These are phyloP conservation scores for Copromyces sp. DNA, from an alignment of 495 filamentous ascomycete genomes.

Conservation along the genomic window DNA sequence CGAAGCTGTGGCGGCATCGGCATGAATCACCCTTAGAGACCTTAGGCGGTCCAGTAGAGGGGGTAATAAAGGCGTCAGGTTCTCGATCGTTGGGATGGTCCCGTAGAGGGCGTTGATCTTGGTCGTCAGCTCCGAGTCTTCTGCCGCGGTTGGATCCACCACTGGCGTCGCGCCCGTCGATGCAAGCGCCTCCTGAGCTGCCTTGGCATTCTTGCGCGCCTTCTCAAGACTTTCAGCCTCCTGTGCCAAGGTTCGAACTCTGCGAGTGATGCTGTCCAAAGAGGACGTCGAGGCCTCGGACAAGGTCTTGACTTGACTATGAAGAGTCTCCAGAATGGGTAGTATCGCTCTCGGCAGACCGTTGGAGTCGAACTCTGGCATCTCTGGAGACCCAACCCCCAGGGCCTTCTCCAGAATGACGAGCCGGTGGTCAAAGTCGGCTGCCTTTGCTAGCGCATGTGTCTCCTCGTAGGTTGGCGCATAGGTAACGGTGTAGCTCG, in stretches of 20 bases:
- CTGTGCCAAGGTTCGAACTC: constrained; percentile 62
- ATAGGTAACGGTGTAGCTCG: constrained; percentile 46
- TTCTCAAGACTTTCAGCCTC: constrained; percentile 73
- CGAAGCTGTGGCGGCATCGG: constrained; percentile 77
- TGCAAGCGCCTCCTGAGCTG: constrained; percentile 48
- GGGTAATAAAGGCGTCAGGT: constrained; percentile 72
- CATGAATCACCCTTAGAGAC: constrained; percentile 74
- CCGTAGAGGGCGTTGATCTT: constrained; percentile 92
- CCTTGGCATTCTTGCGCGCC: constrained; percentile 60
- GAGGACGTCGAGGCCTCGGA: constrained; percentile 52
- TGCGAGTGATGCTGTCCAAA: constrained; percentile 63
- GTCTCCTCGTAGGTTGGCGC: constrained; percentile 48
- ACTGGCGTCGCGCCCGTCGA: constrained; percentile 31
- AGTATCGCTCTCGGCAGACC: constrained; percentile 56
- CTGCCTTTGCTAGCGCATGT: constrained; percentile 65
- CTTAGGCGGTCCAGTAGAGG: constrained; percentile 75
- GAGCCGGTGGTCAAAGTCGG: constrained; percentile 78
- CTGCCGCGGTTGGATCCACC: constrained; percentile 19
- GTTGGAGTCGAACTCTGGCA: constrained; percentile 51
- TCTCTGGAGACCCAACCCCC: constrained; percentile 59
- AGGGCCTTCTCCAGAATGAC: constrained; percentile 68
- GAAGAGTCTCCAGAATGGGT: constrained; percentile 67
- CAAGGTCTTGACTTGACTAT: constrained; percentile 58
- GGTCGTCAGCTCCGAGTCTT: constrained; percentile 57
- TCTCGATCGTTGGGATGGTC: constrained; percentile 81